Evolutionary conservation across 495 filamentous ascomycete genomes (phyloP), one percentile per base, ranked within the genome.

Genomic region (Penicillium parvum): DNA sequence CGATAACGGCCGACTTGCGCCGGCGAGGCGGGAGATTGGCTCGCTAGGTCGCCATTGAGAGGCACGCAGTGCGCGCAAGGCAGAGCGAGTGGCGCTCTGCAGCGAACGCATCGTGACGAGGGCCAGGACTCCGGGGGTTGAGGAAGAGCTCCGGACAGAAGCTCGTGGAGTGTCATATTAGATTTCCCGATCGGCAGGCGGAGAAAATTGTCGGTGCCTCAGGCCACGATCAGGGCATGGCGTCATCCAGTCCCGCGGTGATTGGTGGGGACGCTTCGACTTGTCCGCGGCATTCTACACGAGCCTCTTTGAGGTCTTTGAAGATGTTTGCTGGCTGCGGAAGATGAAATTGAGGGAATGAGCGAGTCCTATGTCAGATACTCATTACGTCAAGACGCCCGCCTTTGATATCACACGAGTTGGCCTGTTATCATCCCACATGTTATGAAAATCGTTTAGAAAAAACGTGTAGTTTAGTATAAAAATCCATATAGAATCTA

Each of bases 21-120:
- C 42, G 33, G 52, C 21, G 25, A 59, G 34, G 9, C 40, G 38
- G 2, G 42, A 39, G 10, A 26, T 10, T 6, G 18, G 43, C 10
- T 55, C 49, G 12, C 28, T 49, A 8, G 43, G 48, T 36, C 41
- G 61, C 43, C 52, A 49, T 45, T 43, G 43, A 26, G 43, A 32
- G 17, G 43, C 40, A 33, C 42, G 44, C 6, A 57, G 16, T 5
- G 43, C 40, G 26, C 56, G 58, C n/a, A 52, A 57, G 32, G 52
- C 62, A 22, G 40, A 47, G 32, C 60, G 55, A 6, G 49, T 29
- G 29, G 45, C 47, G n/a, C 46, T 40, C 30, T 57, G 53, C 15
- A 64, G 22, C n/a, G 60, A 56, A 28, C 44, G 51, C 59, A 67
- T 65, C 10, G 17, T 40, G 18, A 42, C 12, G 7, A 14, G 23